phyloP scores from a whole-genome alignment of 2,329 filamentous ascomycete genomes.

The Pseudogymnoascus sp. region DNA sequence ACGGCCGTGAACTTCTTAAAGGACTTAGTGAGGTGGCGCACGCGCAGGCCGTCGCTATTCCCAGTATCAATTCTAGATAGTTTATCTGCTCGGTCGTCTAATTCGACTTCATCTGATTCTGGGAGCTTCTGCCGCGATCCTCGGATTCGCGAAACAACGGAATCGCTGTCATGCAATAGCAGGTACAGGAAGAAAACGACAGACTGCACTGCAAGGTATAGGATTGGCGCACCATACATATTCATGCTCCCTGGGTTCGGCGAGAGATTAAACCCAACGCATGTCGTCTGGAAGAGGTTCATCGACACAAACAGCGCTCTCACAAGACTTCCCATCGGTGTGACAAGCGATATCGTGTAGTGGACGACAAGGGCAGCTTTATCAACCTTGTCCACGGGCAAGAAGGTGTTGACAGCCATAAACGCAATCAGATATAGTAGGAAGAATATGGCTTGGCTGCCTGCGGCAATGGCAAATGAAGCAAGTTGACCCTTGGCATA shows the following conservation, averaged over 20 bases:
- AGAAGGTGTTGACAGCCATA: conserved; percentile 65
- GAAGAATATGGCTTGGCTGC: conserved; percentile 65
- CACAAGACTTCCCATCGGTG: conserved; percentile 69
- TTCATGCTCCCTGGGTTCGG: conserved; percentile 62
- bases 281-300: conserved; percentile 78
- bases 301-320: conserved; percentile 68
- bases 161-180: conserved; percentile 74
- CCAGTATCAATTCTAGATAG: conserved; percentile 49
- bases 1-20: conserved; percentile 73
- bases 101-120: conserved; percentile 15
- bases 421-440: conserved; percentile 65
- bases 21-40: conserved; percentile 70
- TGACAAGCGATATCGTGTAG: conserved; percentile 64
- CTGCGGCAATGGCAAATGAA: conserved; percentile 76
- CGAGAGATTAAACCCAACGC: conserved; percentile 54
- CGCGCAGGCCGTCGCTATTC: conserved; percentile 50
- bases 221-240: conserved; percentile 74
- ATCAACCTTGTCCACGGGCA: conserved; percentile 62
- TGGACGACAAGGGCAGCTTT: conserved; percentile 59
- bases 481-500: conserved; percentile 72
- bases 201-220: conserved; percentile 72
- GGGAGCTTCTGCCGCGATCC: conserved; percentile 13
- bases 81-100: conserved; percentile 55
- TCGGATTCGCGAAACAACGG: conserved; percentile 47
- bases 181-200: conserved; percentile 63